Percentiles rank a stretch among this genome's conserved stretches.
phyloP scores from a whole-genome alignment of 129 eudicot species.

The Gnaphalium uliginosum region DNA sequence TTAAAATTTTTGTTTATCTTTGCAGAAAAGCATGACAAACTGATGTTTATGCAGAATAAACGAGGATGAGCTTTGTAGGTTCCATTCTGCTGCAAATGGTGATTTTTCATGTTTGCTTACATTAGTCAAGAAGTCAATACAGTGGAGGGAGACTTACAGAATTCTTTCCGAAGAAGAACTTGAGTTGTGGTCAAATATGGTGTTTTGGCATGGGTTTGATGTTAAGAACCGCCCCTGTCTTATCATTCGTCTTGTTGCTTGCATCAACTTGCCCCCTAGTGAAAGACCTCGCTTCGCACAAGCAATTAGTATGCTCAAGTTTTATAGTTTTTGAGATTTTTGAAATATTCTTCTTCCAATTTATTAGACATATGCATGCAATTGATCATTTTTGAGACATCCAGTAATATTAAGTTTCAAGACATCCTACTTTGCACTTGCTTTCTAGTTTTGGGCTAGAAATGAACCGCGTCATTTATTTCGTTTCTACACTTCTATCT shows the following conservation, averaged over 20 bases:
- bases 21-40: conserved; percentile 36
- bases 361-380: neutral
- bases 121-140: conserved; percentile 73
- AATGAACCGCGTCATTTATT: neutral
- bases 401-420: too few relatives aligned
- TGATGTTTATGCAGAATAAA: conserved; percentile 65
- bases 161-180: conserved; percentile 81
- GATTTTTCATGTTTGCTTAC: conserved; percentile 64
- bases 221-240: conserved; percentile 74
- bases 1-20: neutral
- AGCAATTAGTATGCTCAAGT: conserved; percentile 66
- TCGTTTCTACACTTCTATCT: neutral
- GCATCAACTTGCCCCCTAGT: conserved; percentile 60
- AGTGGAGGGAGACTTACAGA: conserved; percentile 81
- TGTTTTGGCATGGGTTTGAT: conserved; percentile 95
- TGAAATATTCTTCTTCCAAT: neutral
- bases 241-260: conserved; percentile 85
- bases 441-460: neutral
- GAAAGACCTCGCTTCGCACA: conserved; percentile 91
- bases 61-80: conserved; percentile 68
- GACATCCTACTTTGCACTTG: neutral
- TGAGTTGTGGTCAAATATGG: conserved; percentile 75
- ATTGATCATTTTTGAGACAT: too few relatives aligned
- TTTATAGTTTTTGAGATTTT: neutral
- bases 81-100: conserved; percentile 78